Evolutionary conservation across 352 stramenopile species (phyloP).

Genomic region (Phytophthora gonapodyides): DNA sequence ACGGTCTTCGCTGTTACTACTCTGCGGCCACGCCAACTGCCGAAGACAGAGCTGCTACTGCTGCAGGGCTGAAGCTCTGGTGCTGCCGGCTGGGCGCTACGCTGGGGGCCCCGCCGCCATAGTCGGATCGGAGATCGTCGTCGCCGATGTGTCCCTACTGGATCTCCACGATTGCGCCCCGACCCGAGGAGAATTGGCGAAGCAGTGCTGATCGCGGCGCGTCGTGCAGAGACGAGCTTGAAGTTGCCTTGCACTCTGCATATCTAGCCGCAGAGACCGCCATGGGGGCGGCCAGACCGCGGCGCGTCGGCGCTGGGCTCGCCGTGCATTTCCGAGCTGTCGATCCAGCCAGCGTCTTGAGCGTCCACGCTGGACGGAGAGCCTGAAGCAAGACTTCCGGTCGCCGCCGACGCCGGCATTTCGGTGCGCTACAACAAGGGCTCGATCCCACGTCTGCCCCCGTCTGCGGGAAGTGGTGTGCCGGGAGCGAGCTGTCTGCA

Average conservation of each 20-base stretch:
- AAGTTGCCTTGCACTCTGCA: conserved; percentile 23
- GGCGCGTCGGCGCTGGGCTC: no score
- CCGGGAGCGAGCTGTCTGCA: conserved; percentile 19
- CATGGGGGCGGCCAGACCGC: background rate
- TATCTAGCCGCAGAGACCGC: conserved; percentile 12
- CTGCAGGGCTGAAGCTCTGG: conserved; percentile 5
- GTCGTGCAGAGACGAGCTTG: conserved; percentile 27
- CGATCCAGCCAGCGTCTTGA: no score
- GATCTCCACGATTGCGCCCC: conserved; percentile 33
- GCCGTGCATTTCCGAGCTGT: no score
- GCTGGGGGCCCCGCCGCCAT: conserved; percentile 18
- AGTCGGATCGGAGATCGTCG: conserved; percentile 30
- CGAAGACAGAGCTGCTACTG: conserved; percentile 4
- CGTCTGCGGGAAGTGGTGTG: conserved; percentile 38
- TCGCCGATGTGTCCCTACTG: conserved; percentile 30
- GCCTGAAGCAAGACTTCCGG: no score
- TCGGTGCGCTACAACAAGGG: conserved; percentile 25
- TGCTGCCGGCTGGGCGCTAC: conserved; percentile 10
- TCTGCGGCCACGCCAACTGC: conserved; percentile 3
- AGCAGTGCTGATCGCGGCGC: conserved; percentile 17
- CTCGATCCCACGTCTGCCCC: conserved; percentile 31
- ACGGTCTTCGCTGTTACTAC: conserved; percentile 3
- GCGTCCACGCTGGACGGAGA: no score
- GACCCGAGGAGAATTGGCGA: conserved; percentile 29
- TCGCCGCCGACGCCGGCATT: conserved; percentile 12